Evolutionary conservation across 2,329 filamentous ascomycete species (phyloP), one percentile per base, ranked within the genome.

Genomic region (Xylariaceae sp.): DNA sequence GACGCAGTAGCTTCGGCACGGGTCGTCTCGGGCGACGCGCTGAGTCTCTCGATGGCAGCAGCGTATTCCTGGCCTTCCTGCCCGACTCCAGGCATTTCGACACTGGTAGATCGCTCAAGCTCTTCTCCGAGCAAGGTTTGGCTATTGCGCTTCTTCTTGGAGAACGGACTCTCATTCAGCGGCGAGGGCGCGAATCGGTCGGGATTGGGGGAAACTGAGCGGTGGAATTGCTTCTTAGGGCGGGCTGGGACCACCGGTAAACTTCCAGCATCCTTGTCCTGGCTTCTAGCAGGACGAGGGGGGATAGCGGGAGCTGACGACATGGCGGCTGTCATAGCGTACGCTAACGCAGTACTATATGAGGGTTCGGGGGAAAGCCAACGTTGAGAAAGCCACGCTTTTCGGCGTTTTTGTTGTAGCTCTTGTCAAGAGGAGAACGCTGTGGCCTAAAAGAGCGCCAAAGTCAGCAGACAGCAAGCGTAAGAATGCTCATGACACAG

Each of bases 1-100:
- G 76, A 73, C 23, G 63, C 55, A 40, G 63, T 24, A 62, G 34
- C 33, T 60, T 43, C 39, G 57, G 50, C 7, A 7, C 48, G 53
- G 44, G 48, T 59, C 50, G 46, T 41, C 46, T 60, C 57, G 56
- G 74, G 65, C 51, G 68, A 56, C 26, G 62, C 57, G 51, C 58
- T 65, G 29, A 64, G 48, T 46, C 74, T 71, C n/a, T 70, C 67
- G 23, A 70, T 55, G 23, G 73, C 60, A 15, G 61, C 83, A 36
- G 78, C 86, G 65, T 96, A 96, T 66, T 96, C 90, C 51, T 73
- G 79, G 47, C 90, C 90, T 66, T 96, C 90, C 59, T 96, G 82
- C 41, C 90, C 90, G 39, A 95, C 74, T 1, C 85, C 85, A 12
- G 90, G 90, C 59, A 96, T 75, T 23, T 78, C 76, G 40, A 95